Base-by-base conservation (phyloP, 306 rosid species). In the Ormosia emarginata region DNA sequence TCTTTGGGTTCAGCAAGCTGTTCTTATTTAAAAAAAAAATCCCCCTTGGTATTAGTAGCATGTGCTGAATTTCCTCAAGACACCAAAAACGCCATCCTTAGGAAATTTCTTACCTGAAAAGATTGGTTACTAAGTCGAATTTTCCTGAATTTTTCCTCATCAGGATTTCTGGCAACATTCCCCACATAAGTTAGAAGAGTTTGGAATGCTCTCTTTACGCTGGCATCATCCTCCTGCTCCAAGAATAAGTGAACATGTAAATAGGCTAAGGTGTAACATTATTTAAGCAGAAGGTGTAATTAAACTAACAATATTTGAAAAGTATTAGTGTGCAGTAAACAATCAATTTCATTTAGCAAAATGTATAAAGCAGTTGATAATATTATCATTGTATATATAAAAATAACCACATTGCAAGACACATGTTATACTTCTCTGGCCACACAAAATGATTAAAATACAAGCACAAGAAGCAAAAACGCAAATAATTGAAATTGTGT, bases 131-230 rank as follows among this genome's bases (percentile, higher is more conserved):
- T 84, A 49, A 92, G 93, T 66, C 96, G 88, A 62, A 95, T 95
- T 84, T 84, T 95, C 87, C 98, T 86, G 88, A 84, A 89, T 71
- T 88, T 93, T 89, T 93, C 97, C 82, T 90, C 97, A 57, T 90
- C 83, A 0, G 98, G 99, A 84, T 83, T 90, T 83, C 85, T 88
- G 59, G 92, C 96, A 12, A 95, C 96, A 76, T 95, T 93, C 73
- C 94, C 91, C 63, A 95, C 89, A 58, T 92, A 93, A 37, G 87
- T 88, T 18, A 86, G 83, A 82, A 93, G 94, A 55, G 96, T 92
- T 83, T 93, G 94, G 70, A 92, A 93, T 57, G 97, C 96, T 72
- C 33, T 86, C 86, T 76, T 90, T 14, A 92, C 97, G 86, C 68
- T 90, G 59, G 91, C 90, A 76, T 81, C 94, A 46, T 92, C 91